A percentile compares a stretch with the other conserved stretches of the same genome.
Evolutionary conservation across 371 early-diverging fungal species (phyloP).

Genomic region (Globomyces sp.): DNA sequence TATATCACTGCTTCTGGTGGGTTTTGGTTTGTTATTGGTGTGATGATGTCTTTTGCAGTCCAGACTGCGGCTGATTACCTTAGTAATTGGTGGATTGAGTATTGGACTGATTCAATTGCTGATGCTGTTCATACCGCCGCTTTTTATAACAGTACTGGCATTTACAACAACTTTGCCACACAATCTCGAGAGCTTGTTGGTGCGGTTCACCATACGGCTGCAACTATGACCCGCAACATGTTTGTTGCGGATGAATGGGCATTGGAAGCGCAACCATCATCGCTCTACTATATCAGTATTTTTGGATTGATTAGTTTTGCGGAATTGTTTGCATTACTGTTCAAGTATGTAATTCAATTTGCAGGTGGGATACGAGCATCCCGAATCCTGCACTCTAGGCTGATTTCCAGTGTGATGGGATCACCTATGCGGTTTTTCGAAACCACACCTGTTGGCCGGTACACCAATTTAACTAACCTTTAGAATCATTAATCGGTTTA

Average conservation of each 20-base stretch:
- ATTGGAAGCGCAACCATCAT: not conserved
- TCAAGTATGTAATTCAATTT: constrained; percentile 11
- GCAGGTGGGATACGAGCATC: constrained; percentile 27
- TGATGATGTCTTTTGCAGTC: not conserved
- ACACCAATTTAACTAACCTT: too few species aligned
- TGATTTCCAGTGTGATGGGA: constrained; percentile 34
- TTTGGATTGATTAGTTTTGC: constrained; percentile 16
- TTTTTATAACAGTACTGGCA: not conserved
- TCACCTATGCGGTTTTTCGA: constrained; percentile 82
- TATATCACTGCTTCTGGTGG: constrained; percentile 42
- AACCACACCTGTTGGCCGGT: constrained; percentile 69
- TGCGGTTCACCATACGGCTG: not conserved
- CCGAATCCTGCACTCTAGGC: constrained; percentile 32
- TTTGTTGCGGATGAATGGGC: too few species aligned
- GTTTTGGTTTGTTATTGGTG: not conserved
- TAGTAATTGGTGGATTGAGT: constrained; percentile 17
- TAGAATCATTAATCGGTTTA: constrained; percentile 85
- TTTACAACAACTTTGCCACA: not conserved
- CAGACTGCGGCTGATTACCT: constrained; percentile 1
- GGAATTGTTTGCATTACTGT: constrained; percentile 17
- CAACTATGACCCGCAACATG: not conserved
- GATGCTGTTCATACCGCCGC: not conserved
- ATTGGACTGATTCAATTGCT: constrained; percentile 15
- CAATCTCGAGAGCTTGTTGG: not conserved
- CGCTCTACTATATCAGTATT: constrained; percentile 16